phyloP scores from a whole-genome alignment of 352 stramenopile genomes.

The Aphanomyces astaci region DNA sequence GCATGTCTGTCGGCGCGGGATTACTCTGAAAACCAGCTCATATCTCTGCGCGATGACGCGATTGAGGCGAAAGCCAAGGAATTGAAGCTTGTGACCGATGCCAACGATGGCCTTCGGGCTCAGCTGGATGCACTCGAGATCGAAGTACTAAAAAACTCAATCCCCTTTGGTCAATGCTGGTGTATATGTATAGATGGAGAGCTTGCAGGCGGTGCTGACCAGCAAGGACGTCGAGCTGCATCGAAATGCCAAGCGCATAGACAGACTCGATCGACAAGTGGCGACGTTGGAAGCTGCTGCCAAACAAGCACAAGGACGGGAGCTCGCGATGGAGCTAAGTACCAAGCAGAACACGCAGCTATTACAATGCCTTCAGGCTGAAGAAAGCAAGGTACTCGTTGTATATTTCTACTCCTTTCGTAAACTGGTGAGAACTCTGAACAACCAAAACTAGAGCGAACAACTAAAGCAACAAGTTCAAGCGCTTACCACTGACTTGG shows the following conservation, averaged over 20 bases:
- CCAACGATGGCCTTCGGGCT: conserved; percentile 55
- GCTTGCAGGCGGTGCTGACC: conserved; percentile 47
- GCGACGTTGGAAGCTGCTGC: conserved; percentile 42
- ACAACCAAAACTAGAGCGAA: neutral
- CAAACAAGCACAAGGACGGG: conserved; percentile 46
- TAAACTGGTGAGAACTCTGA: neutral
- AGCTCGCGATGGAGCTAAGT: conserved; percentile 67
- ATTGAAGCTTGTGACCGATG: conserved; percentile 53
- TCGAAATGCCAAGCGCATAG: conserved; percentile 43
- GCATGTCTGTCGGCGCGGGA: conserved; percentile 62
- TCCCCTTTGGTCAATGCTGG: neutral
- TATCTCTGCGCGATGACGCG: conserved; percentile 62
- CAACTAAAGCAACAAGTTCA: conserved; percentile 11
- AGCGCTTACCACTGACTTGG: neutral
- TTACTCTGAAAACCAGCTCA: conserved; percentile 66
- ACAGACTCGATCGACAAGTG: conserved; percentile 47
- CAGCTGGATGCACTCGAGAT: conserved; percentile 61
- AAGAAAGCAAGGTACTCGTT: conserved; percentile 31
- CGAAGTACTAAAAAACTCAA: conserved; percentile 29
- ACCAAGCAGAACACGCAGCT: conserved; percentile 66
- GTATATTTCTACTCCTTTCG: neutral
- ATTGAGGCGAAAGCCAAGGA: conserved; percentile 61
- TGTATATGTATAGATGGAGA: conserved; percentile 24
- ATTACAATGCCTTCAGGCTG: conserved; percentile 46
- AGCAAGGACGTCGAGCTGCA: conserved; percentile 54